These are phyloP conservation scores for Didymella pomorum DNA, from an alignment of 2,329 filamentous ascomycete genomes.

Conservation along the genomic window DNA sequence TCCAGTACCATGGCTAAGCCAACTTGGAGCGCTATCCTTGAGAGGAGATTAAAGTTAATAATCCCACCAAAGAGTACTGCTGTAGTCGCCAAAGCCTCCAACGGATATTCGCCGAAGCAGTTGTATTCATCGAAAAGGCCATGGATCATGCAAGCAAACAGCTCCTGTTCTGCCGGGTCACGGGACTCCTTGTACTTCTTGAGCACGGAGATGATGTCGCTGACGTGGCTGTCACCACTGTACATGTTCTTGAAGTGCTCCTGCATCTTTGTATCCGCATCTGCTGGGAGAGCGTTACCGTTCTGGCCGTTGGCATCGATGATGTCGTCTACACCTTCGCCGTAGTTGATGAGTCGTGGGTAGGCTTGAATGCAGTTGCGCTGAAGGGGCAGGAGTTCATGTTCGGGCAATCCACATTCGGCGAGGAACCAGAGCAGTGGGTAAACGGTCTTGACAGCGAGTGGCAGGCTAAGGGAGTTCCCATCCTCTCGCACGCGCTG, in stretches of 20 bases:
- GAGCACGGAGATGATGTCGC: conserved; percentile 83
- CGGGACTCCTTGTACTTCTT: conserved; percentile 87
- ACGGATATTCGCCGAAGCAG: conserved; percentile 92
- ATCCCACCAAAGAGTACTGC: conserved; percentile 96
- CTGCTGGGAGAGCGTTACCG: conserved; percentile 79
- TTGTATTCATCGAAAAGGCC: conserved; percentile 97
- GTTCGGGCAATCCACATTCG: conserved; percentile 63
- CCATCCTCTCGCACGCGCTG: conserved; percentile 75
- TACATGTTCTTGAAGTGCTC: conserved; percentile 99
- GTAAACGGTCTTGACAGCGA: conserved; percentile 86
- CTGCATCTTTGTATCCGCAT: conserved; percentile 91
- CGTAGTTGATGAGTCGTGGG: conserved; percentile 94
- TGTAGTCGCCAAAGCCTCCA: conserved; percentile 95
- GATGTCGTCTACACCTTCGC: conserved; percentile 88
- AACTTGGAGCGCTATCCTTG: conserved; percentile 87
- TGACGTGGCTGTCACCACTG: conserved; percentile 84
- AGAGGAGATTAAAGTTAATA: conserved; percentile 91
- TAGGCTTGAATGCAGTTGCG: conserved; percentile 90
- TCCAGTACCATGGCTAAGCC: conserved; percentile 98
- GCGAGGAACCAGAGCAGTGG: conserved; percentile 78
- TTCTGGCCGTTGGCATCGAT: conserved; percentile 84
- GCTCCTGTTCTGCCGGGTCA: conserved; percentile 85
- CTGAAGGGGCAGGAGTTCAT: conserved; percentile 81
- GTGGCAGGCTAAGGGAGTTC: conserved; percentile 72
- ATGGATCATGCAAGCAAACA: conserved; percentile 98